Conservation (phyloP, 805 yeast genomes). For the Wilhelminamyces savonicus region DNA sequence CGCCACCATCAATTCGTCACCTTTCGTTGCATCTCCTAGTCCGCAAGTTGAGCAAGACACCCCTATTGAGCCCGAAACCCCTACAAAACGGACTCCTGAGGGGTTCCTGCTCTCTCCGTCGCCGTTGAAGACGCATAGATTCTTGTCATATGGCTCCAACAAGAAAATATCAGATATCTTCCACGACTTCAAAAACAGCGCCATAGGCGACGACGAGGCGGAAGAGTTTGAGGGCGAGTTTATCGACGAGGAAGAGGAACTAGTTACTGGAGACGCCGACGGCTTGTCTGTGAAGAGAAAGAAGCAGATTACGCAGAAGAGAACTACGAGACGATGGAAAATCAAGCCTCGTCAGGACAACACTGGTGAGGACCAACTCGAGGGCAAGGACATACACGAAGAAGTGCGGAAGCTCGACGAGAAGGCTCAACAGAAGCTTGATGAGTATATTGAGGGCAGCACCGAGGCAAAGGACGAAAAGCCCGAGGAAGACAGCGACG, state of each 20-base stretch:
- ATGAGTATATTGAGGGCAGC: constrained; percentile 14
- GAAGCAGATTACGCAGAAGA: constrained; percentile 41
- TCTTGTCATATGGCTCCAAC: constrained; percentile 13
- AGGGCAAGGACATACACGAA: constrained; percentile 37
- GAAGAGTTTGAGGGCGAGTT: neutral
- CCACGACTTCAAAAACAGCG: constrained; percentile 33
- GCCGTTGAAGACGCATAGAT: constrained; percentile 33
- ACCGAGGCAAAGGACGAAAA: constrained; percentile 8
- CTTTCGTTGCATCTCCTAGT: too few species aligned
- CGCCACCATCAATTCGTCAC: too few species aligned
- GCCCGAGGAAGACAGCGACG: constrained; percentile 2
- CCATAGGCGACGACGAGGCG: neutral
- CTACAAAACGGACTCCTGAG: constrained; percentile 6
- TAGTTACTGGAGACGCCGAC: too few species aligned
- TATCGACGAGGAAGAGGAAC: constrained; percentile 1
- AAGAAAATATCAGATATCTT: constrained; percentile 39
- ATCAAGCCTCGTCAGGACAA: constrained; percentile 32
- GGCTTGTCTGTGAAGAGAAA: constrained; percentile 9
- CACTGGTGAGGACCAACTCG: constrained; percentile 21
- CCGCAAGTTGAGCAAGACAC: too few species aligned
- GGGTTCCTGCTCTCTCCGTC: constrained; percentile 40
- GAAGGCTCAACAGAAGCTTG: constrained; percentile 15
- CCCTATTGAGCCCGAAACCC: constrained; percentile 9
- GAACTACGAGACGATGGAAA: constrained; percentile 47
- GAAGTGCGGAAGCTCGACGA: constrained; percentile 30